These are phyloP conservation scores for Leccinum pachyderme DNA, from an alignment of 1,284 basidiomycete species.

Conservation along the genomic window DNA sequence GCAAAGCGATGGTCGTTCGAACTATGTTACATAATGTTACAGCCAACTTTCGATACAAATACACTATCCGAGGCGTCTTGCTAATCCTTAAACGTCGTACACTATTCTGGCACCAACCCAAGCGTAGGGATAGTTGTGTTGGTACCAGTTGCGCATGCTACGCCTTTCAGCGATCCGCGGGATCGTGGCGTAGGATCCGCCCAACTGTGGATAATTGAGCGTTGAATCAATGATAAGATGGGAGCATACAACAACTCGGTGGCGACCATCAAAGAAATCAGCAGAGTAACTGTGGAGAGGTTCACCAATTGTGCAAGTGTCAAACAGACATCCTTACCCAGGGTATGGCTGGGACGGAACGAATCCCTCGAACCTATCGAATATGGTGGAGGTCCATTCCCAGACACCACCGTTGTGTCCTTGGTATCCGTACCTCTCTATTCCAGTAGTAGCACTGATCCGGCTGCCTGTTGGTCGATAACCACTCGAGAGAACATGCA, in stretches of 20 bases:
- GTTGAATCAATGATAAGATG: not conserved
- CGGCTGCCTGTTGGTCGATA: conserved; percentile 7
- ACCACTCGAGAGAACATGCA: conserved; percentile 13
- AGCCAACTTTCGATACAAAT: conserved; percentile 2
- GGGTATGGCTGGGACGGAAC: conserved; percentile 78
- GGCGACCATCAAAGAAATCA: conserved; percentile 88
- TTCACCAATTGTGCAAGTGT: not conserved
- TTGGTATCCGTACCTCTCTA: conserved; percentile 43
- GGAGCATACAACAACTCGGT: conserved; percentile 75
- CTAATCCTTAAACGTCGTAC: conserved; percentile 52
- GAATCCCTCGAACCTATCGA: conserved; percentile 77
- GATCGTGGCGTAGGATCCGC: conserved; percentile 87
- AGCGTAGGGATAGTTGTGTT: conserved; percentile 72
- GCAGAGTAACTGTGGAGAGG: conserved; percentile 60
- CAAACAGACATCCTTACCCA: conserved; percentile 44
- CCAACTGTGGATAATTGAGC: conserved; percentile 53
- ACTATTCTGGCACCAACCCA: conserved; percentile 72
- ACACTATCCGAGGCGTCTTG: not conserved
- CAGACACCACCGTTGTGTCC: conserved; percentile 95
- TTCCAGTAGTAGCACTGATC: conserved; percentile 60
- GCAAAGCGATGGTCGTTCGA: not conserved
- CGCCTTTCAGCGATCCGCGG: conserved; percentile 78
- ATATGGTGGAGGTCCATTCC: conserved; percentile 92
- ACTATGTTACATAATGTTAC: conserved; percentile 15
- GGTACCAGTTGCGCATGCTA: conserved; percentile 83